Evolutionary conservation across 495 filamentous ascomycete genomes (phyloP).

Genomic region (Xylaria curta): DNA sequence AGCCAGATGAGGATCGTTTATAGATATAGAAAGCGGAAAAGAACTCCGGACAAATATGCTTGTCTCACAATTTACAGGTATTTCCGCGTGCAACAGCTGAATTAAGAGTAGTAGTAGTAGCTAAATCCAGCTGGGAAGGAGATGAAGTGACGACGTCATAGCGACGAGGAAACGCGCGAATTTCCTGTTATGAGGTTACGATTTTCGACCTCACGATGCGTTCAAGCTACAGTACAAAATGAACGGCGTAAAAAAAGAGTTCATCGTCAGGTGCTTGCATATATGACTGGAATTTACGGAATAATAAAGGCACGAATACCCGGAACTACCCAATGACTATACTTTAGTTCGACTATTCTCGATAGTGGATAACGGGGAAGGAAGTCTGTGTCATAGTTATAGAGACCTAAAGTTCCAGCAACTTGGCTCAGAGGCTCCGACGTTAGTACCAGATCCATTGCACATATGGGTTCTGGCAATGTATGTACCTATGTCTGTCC

Average conservation of each 20-base stretch:
- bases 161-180: conserved; percentile 2
- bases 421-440: not conserved
- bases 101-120: not conserved
- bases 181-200: conserved; percentile 1
- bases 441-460: not conserved
- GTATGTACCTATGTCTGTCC: not conserved
- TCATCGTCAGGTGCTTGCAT: not conserved
- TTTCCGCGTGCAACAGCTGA: not conserved
- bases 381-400: no score
- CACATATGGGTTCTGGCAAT: not conserved
- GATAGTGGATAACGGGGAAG: not conserved
- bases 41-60: not conserved
- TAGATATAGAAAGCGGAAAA: not conserved
- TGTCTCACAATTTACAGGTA: not conserved
- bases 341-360: not conserved
- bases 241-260: not conserved
- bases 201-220: conserved; percentile 8
- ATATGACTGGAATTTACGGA: not conserved
- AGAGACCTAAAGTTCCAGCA: not conserved
- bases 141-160: conserved; percentile 23
- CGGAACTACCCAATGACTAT: not conserved
- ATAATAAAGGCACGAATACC: not conserved
- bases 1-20: not conserved
- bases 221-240: not conserved
- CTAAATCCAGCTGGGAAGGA: not conserved